A percentile compares a stretch with the other conserved stretches of the same genome.
phyloP scores from a whole-genome alignment of 257 asterid species.

The Ligustrum vulgare region DNA sequence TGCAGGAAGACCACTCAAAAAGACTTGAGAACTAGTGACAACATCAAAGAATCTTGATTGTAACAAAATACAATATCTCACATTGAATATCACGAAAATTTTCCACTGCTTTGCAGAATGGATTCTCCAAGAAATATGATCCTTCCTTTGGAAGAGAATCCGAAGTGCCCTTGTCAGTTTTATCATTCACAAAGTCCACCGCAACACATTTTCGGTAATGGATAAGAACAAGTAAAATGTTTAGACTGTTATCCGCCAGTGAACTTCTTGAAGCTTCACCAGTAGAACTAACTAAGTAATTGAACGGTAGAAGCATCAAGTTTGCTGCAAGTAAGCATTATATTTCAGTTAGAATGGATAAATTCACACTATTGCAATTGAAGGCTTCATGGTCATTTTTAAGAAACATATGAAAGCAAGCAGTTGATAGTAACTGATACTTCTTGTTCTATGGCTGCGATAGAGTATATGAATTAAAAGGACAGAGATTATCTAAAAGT shows the following conservation, averaged over 20 bases:
- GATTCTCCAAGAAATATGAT: conserved; percentile 69
- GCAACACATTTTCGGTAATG: conserved; percentile 67
- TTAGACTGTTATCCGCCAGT: conserved; percentile 80
- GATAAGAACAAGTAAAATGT: conserved; percentile 72
- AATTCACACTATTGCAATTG: conserved; percentile 12
- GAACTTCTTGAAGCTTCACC: conserved; percentile 77
- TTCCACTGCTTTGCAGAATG: conserved; percentile 77
- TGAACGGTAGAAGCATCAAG: conserved; percentile 75
- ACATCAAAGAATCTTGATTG: conserved; percentile 15
- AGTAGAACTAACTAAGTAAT: conserved; percentile 69
- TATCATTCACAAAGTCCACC: conserved; percentile 56
- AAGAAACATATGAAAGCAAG: conserved; percentile 8
- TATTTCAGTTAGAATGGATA: conserved; percentile 27
- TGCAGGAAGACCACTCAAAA: conserved; percentile 47
- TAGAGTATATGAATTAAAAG: conserved; percentile 5
- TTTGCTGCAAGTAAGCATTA: conserved; percentile 65
- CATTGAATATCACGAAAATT: conserved; percentile 87
- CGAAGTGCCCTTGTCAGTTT: conserved; percentile 41
- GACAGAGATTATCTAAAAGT: not conserved
- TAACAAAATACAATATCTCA: conserved; percentile 39
- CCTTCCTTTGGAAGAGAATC: conserved; percentile 65
- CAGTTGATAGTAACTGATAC: conserved; percentile 6
- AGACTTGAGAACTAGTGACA: conserved; percentile 24
- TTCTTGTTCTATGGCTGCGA: not conserved
- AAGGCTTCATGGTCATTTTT: conserved; percentile 16